phyloP scores from a whole-genome alignment of 202 grass and related monocot species.

The Panicum virgatum region DNA sequence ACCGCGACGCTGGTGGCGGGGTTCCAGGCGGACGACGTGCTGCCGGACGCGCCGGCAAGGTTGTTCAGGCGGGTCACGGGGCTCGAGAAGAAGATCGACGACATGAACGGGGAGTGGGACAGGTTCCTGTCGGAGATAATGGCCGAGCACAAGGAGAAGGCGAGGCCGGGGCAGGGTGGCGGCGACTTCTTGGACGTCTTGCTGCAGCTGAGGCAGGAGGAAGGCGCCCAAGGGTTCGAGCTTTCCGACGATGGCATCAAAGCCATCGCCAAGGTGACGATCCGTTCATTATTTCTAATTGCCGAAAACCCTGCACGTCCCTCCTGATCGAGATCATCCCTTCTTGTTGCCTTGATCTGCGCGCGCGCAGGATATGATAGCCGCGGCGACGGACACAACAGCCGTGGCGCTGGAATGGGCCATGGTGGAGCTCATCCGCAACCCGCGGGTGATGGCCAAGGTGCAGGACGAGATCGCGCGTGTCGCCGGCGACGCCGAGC shows the following conservation, averaged over 20 bases:
- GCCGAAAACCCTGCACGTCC: background rate
- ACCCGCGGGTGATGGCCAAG: too few species aligned
- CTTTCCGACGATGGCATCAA: background rate
- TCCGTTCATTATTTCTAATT: background rate
- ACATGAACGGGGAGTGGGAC: background rate
- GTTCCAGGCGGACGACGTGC: constrained; percentile 13
- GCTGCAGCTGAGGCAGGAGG: background rate
- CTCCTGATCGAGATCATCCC: background rate
- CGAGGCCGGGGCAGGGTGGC: background rate
- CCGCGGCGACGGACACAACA: too few species aligned
- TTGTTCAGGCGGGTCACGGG: background rate
- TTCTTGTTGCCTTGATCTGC: background rate
- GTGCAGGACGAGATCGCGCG: too few species aligned
- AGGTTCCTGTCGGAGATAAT: background rate
- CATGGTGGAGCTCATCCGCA: too few species aligned
- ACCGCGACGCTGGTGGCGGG: background rate
- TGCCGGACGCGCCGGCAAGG: background rate
- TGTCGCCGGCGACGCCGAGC: background rate
- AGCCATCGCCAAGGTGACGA: background rate
- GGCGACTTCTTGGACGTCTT: background rate
- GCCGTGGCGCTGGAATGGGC: too few species aligned
- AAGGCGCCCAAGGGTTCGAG: background rate
- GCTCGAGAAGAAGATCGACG: constrained; percentile 27
- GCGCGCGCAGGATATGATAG: too few species aligned
- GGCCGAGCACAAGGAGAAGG: background rate